These are phyloP conservation scores for Euptelea pleiosperma DNA, from an alignment of 164 flowering plant species.

Conservation along the genomic window DNA sequence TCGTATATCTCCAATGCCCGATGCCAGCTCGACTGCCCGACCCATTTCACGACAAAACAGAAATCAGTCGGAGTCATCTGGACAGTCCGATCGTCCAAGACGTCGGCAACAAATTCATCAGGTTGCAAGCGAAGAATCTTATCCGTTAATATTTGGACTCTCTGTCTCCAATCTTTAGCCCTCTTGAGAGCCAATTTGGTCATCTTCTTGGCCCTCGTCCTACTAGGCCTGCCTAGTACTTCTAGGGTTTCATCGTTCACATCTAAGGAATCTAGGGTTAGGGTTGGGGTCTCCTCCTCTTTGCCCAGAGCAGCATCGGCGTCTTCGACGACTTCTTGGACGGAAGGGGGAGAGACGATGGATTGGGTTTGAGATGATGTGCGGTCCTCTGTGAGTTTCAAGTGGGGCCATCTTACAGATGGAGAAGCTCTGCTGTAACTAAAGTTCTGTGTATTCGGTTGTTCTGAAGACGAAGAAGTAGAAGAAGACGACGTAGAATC, in stretches of 20 bases:
- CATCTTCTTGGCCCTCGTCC: constrained; percentile 69
- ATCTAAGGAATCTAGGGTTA: constrained; percentile 9
- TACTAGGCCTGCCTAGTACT: constrained; percentile 48
- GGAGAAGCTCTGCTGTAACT: constrained; percentile 76
- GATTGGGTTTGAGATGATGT: constrained; percentile 21
- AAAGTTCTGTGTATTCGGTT: constrained; percentile 29
- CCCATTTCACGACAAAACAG: constrained; percentile 85
- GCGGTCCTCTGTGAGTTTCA: constrained; percentile 37
- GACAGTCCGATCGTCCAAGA: constrained; percentile 62
- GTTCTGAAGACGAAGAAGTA: constrained; percentile 1
- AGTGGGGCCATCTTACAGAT: constrained; percentile 77
- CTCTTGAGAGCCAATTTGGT: constrained; percentile 73
- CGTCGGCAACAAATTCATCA: constrained; percentile 77
- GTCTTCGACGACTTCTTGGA: constrained; percentile 8
- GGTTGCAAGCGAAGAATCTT: constrained; percentile 52
- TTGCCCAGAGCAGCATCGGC: neutral
- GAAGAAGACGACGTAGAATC: constrained; percentile 10
- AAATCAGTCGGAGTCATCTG: constrained; percentile 94
- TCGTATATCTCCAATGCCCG: constrained; percentile 88
- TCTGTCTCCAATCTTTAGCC: constrained; percentile 84
- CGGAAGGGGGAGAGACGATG: neutral
- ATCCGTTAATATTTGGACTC: constrained; percentile 68
- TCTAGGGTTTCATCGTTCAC: constrained; percentile 34
- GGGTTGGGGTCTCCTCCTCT: neutral
- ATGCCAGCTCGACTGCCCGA: constrained; percentile 79